These are phyloP conservation scores for Catunica adiposa DNA, from an alignment of 2,329 filamentous ascomycete genomes.

Conservation along the genomic window DNA sequence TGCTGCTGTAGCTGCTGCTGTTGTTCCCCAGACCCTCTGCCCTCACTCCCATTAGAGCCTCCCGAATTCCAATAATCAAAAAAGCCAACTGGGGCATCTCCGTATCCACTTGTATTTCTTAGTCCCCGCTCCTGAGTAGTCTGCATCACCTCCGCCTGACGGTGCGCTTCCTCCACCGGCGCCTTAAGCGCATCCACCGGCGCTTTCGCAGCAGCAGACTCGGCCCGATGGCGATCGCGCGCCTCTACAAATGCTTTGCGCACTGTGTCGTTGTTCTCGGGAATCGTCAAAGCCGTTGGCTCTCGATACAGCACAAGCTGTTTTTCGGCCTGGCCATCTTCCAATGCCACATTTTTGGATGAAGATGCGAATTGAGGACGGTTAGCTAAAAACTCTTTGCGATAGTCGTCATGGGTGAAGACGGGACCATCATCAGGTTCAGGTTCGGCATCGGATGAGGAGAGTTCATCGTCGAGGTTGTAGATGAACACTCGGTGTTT, in stretches of 20 bases:
- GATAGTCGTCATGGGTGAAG: conserved; percentile 71
- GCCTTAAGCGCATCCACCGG: not conserved
- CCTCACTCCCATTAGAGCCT: no score
- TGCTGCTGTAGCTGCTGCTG: not conserved
- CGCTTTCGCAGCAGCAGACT: not conserved
- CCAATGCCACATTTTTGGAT: conserved; percentile 25
- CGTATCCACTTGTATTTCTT: not conserved
- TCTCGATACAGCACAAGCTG: conserved; percentile 75
- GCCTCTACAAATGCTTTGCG: conserved; percentile 72
- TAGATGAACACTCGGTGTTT: conserved; percentile 82
- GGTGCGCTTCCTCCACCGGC: not conserved
- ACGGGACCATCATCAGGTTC: conserved; percentile 39
- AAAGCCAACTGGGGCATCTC: no score
- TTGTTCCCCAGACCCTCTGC: no score
- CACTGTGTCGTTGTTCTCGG: conserved; percentile 59
- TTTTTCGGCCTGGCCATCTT: conserved; percentile 33
- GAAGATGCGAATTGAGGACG: conserved; percentile 52
- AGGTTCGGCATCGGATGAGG: conserved; percentile 39
- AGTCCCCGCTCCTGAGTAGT: not conserved
- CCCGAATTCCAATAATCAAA: no score
- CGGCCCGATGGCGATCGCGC: conserved; percentile 41
- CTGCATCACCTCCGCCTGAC: not conserved
- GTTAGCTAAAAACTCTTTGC: conserved; percentile 57
- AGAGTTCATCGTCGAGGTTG: conserved; percentile 75
- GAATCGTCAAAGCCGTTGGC: conserved; percentile 58